These are phyloP conservation scores for Scheffersomyces insectosa DNA, from an alignment of 1,139 yeast genomes.

Conservation along the genomic window DNA sequence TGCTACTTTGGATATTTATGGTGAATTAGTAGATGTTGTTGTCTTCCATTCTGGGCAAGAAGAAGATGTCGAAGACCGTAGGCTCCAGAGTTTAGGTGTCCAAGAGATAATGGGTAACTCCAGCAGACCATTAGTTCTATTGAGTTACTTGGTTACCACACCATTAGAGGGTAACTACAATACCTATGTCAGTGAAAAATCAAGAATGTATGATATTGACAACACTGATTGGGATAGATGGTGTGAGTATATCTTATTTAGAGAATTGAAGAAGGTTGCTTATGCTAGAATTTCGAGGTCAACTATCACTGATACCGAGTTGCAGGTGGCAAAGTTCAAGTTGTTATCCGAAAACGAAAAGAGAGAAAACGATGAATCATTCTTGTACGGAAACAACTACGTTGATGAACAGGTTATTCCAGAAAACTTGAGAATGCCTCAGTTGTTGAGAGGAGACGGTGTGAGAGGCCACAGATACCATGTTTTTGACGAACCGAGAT, in stretches of 20 bases:
- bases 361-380: conserved; percentile 34
- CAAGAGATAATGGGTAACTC: conserved; percentile 80
- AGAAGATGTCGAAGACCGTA: conserved; percentile 92
- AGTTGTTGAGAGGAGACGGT: conserved; percentile 86
- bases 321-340: conserved; percentile 91
- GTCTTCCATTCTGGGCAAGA: conserved; percentile 99
- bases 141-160: conserved; percentile 86
- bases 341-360: conserved; percentile 49
- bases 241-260: conserved; percentile 95
- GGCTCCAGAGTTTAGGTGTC: conserved; percentile 78
- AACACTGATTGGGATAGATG: conserved; percentile 95
- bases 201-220: conserved; percentile 92
- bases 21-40: conserved; percentile 82
- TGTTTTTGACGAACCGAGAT: conserved; percentile 89
- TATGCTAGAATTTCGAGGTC: conserved; percentile 94
- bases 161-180: conserved; percentile 89
- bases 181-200: conserved; percentile 79
- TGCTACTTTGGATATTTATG: conserved; percentile 91
- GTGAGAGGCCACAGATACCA: conserved; percentile 92
- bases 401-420: conserved; percentile 59
- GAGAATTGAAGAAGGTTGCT: conserved; percentile 82
- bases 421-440: conserved; percentile 73
- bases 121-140: conserved; percentile 72
- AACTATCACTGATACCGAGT: conserved; percentile 93
- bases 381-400: conserved; percentile 56